Evolutionary conservation across 2,329 filamentous ascomycete genomes (phyloP).

Genomic region (Claviceps sp.): DNA sequence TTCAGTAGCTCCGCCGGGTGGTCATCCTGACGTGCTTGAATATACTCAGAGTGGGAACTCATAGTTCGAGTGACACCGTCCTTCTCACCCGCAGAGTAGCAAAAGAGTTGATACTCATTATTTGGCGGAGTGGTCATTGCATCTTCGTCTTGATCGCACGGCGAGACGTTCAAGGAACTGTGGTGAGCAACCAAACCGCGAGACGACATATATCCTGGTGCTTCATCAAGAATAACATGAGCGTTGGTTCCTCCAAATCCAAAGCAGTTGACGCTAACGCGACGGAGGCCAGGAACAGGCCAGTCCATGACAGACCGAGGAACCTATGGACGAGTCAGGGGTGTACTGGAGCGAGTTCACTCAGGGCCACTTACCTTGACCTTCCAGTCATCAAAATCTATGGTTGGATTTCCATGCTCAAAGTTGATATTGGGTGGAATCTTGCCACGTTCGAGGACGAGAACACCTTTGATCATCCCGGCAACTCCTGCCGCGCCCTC

Average conservation of each 20-base stretch:
- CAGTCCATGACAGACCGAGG: conserved; percentile 27
- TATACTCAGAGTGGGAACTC: conserved; percentile 19
- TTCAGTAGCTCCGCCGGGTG: conserved; percentile 14
- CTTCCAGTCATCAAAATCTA: conserved; percentile 32
- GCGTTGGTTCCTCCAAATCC: conserved; percentile 45
- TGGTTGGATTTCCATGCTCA: conserved; percentile 28
- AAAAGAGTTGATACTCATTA: conserved; percentile 22
- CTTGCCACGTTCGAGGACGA: conserved; percentile 34
- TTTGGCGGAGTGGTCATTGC: neutral
- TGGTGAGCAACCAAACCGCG: conserved; percentile 23
- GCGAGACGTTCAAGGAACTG: conserved; percentile 12
- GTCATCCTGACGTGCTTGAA: conserved; percentile 10
- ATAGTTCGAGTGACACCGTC: conserved; percentile 23
- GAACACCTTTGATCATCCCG: conserved; percentile 37
- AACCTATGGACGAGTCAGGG: conserved; percentile 17
- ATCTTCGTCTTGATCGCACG: neutral
- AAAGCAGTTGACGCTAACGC: conserved; percentile 43
- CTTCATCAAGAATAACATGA: conserved; percentile 38
- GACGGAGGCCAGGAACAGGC: conserved; percentile 29
- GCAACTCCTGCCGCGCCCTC: conserved; percentile 39
- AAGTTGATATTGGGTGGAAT: conserved; percentile 42
- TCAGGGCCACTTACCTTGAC: conserved; percentile 24
- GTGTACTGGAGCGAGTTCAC: neutral
- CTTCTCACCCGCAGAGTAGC: conserved; percentile 31
- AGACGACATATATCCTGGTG: conserved; percentile 24